These are phyloP conservation scores for Calocybe cyanea DNA, from an alignment of 768 basidiomycete species.

Conservation along the genomic window DNA sequence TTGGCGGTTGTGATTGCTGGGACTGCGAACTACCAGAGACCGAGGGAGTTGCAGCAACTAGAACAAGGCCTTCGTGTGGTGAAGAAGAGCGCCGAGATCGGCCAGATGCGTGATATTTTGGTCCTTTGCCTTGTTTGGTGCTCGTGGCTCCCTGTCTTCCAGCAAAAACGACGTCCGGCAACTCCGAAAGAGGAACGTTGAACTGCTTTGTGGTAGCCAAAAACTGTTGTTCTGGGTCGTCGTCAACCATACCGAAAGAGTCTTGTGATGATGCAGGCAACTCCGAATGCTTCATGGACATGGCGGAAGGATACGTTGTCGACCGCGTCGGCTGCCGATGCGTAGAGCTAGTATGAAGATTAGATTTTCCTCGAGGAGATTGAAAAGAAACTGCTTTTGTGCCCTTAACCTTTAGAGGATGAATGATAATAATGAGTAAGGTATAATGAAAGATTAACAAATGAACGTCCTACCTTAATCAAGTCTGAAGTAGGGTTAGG, in stretches of 20 bases:
- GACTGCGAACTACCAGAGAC: constrained; percentile 38
- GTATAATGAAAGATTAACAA: constrained; percentile 15
- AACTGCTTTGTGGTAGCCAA: constrained; percentile 48
- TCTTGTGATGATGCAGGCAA: constrained; percentile 45
- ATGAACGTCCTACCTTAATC: constrained; percentile 22
- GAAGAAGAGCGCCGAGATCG: constrained; percentile 9
- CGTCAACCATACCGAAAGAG: constrained; percentile 54
- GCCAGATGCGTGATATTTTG: constrained; percentile 4
- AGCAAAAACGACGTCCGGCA: constrained; percentile 28
- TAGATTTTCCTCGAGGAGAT: constrained; percentile 20
- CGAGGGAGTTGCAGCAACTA: constrained; percentile 57
- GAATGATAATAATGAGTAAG: constrained; percentile 11
- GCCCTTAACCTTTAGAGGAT: constrained; percentile 21
- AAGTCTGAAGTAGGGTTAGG: constrained; percentile 16
- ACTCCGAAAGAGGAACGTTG: constrained; percentile 53
- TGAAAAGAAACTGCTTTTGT: constrained; percentile 32
- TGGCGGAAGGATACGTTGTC: constrained; percentile 11
- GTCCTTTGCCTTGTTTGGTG: not conserved
- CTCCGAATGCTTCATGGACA: not conserved
- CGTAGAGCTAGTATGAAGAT: constrained; percentile 15
- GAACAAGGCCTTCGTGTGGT: constrained; percentile 18
- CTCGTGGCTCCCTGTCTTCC: not conserved
- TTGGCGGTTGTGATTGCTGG: constrained; percentile 19
- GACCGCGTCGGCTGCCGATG: constrained; percentile 14
- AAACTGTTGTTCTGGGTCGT: constrained; percentile 43